A percentile compares a stretch with the other conserved stretches of the same genome.
phyloP scores from a whole-genome alignment of 164 flowering plant species.

The Stephania cephalantha region DNA sequence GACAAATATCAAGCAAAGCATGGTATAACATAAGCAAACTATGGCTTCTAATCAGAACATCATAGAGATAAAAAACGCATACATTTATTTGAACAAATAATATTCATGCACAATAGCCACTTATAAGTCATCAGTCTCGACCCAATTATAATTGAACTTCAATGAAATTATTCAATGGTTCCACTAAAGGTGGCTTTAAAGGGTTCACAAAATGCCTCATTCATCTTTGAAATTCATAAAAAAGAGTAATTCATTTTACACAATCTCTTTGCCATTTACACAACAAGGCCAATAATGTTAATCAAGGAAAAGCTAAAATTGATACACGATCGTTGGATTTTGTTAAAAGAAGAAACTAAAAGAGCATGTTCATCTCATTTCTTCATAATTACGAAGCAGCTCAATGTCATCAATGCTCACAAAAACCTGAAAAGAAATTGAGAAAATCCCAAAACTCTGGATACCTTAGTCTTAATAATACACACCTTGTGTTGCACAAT shows the following conservation, averaged over 20 bases:
- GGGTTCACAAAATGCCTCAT: background rate
- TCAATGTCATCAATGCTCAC: background rate
- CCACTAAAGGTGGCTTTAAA: background rate
- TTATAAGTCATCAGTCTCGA: background rate
- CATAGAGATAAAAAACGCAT: background rate
- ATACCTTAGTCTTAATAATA: background rate
- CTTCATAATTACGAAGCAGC: background rate
- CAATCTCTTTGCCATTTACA: background rate
- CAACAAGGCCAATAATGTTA: background rate
- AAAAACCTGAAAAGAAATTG: background rate
- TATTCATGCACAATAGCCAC: background rate
- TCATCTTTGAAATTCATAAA: background rate
- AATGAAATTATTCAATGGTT: background rate
- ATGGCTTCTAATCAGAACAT: background rate
- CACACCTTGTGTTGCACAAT: constrained; percentile 1
- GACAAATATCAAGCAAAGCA: too few species aligned
- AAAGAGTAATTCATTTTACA: background rate
- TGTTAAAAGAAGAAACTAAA: background rate
- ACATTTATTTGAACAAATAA: background rate
- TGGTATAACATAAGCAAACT: background rate
- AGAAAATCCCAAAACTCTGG: background rate
- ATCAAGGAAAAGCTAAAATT: background rate
- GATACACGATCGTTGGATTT: background rate
- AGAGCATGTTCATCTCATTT: background rate
- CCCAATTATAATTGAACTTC: too few species aligned